A percentile compares a stretch with the other conserved stretches of the same genome.
These are phyloP conservation scores for Tephrocybe sp. DNA, from an alignment of 768 basidiomycete species.

Conservation along the genomic window DNA sequence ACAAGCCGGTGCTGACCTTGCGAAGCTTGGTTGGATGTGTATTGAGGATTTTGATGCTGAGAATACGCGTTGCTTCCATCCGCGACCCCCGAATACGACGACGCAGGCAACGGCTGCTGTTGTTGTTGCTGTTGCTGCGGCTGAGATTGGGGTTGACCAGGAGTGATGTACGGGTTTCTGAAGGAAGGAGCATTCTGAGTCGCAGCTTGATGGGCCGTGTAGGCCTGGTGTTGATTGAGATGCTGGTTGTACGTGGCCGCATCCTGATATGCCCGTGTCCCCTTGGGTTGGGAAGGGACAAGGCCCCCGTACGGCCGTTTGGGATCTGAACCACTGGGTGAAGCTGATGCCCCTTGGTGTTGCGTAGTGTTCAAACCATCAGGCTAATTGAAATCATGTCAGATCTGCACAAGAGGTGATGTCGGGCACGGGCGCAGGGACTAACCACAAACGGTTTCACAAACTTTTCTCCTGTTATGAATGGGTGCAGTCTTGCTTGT, in stretches of 20 bases:
- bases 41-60: constrained; percentile 35
- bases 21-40: constrained; percentile 34
- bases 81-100: constrained; percentile 31
- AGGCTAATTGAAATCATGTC: constrained; percentile 37
- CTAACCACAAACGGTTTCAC: constrained; percentile 82
- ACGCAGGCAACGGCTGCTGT: constrained; percentile 27
- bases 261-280: constrained; percentile 84
- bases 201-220: constrained; percentile 82
- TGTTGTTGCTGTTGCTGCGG: constrained; percentile 35
- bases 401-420: constrained; percentile 3
- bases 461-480: constrained; percentile 97
- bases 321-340: constrained; percentile 49
- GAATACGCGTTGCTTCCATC: constrained; percentile 31
- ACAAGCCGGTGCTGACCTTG: constrained; percentile 40
- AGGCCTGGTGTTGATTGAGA: constrained; percentile 90
- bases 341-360: constrained; percentile 26
- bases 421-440: constrained; percentile 16
- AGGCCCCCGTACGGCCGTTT: constrained; percentile 94
- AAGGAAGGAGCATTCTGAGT: constrained; percentile 71
- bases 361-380: constrained; percentile 42
- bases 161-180: constrained; percentile 81
- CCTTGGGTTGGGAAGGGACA: constrained; percentile 85
- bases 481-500: constrained; percentile 93
- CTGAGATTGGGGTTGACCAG: constrained; percentile 39
- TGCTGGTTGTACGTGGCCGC: constrained; percentile 95